Evolutionary conservation across 139 green algal genomes (phyloP).

Genomic region (Zygnema cylindricum): DNA sequence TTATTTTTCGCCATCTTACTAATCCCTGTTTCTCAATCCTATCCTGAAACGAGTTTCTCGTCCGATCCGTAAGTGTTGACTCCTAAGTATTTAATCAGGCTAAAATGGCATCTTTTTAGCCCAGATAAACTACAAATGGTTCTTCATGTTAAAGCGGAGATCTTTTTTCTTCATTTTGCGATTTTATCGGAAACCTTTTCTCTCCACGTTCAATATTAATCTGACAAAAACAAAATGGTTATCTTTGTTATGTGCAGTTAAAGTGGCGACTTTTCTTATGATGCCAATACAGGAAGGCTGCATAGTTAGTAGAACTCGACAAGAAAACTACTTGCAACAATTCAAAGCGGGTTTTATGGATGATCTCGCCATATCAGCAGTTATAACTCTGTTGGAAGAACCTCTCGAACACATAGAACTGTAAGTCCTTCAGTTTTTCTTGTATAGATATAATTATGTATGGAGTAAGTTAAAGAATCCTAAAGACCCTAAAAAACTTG

Average conservation of each 20-base stretch:
- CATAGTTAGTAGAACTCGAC: conserved; percentile 57
- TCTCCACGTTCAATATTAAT: too few relatives aligned
- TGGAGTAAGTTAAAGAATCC: too few relatives aligned
- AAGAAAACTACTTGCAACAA: conserved; percentile 67
- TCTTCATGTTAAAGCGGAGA: too few relatives aligned
- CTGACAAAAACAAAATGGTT: too few relatives aligned
- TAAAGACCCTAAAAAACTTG: too few relatives aligned
- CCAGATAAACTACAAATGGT: not conserved
- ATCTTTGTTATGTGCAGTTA: conserved; percentile 90
- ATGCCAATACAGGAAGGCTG: conserved; percentile 77
- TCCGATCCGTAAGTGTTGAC: too few relatives aligned
- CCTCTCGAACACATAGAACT: conserved; percentile 76
- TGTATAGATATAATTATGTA: too few relatives aligned
- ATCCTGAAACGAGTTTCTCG: not conserved
- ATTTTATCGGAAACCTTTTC: too few relatives aligned
- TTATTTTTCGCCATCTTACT: not conserved
- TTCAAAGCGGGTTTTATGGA: conserved; percentile 77
- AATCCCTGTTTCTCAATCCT: not conserved
- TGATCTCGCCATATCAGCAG: conserved; percentile 71
- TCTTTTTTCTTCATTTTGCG: too few relatives aligned
- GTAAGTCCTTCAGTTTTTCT: conserved; percentile 64
- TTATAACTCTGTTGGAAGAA: conserved; percentile 74
- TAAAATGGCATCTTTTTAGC: too few relatives aligned
- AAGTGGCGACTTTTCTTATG: conserved; percentile 89
- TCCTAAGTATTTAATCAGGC: too few relatives aligned